These are phyloP conservation scores for Ophiorrhiza pumila DNA, from an alignment of 257 asterid species.

Conservation along the genomic window DNA sequence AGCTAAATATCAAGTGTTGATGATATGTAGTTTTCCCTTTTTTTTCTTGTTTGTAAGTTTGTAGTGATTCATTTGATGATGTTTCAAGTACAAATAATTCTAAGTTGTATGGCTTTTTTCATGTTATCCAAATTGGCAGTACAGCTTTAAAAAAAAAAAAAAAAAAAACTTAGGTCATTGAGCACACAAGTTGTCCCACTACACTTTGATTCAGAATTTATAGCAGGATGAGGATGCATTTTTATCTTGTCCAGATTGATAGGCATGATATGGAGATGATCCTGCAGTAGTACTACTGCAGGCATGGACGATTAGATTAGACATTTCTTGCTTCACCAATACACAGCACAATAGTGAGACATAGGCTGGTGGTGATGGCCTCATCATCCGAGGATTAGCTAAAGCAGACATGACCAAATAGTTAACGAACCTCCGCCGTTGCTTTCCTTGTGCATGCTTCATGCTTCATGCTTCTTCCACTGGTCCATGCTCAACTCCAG, in stretches of 20 bases:
- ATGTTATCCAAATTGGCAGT: conserved; percentile 25
- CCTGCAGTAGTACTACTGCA: background rate
- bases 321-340: conserved; percentile 40
- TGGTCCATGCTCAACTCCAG: conserved; percentile 11
- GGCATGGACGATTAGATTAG: conserved; percentile 36
- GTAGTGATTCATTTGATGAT: conserved; percentile 30
- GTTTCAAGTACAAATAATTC: conserved; percentile 53
- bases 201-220: conserved; percentile 30
- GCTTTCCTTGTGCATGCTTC: conserved; percentile 20
- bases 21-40: background rate
- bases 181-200: conserved; percentile 44
- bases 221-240: conserved; percentile 21
- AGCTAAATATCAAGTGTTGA: background rate
- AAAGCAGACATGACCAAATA: conserved; percentile 47
- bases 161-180: conserved; percentile 21
- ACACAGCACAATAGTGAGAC: conserved; percentile 38
- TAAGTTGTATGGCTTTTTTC: conserved; percentile 15
- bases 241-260: conserved; percentile 12
- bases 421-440: conserved; percentile 54
- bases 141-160: conserved; percentile 23
- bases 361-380: conserved; percentile 49
- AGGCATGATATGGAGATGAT: conserved; percentile 17
- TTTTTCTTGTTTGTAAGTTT: conserved; percentile 21
- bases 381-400: conserved; percentile 55
- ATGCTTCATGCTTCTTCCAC: conserved; percentile 10